phyloP scores from a whole-genome alignment of 768 basidiomycete species.

The Coprinellus aureogranulatus region DNA sequence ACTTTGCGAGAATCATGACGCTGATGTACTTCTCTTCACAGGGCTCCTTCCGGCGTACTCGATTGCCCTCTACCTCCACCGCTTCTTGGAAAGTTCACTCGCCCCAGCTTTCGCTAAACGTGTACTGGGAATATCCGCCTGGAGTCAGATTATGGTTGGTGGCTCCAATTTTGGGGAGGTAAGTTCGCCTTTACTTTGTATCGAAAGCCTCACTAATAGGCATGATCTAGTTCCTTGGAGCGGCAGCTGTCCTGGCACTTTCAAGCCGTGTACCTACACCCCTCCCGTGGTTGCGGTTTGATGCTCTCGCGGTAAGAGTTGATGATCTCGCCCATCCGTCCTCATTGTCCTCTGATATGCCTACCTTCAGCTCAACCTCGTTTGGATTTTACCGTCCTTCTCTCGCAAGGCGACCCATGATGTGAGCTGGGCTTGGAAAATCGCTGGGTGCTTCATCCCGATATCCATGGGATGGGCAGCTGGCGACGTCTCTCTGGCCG shows the following conservation, averaged over 20 bases:
- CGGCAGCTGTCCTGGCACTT: constrained; percentile 24
- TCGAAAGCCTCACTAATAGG: no score
- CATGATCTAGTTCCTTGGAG: constrained; percentile 30
- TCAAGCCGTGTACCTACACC: constrained; percentile 29
- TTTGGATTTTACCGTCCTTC: constrained; percentile 30
- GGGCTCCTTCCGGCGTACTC: constrained; percentile 13
- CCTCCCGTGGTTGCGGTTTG: constrained; percentile 30
- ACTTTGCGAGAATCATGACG: no score
- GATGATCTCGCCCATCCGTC: no score
- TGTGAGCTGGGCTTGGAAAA: constrained; percentile 30
- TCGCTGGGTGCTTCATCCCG: constrained; percentile 30
- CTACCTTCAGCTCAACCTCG: constrained; percentile 26
- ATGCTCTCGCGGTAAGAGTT: constrained; percentile 27
- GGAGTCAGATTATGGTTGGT: constrained; percentile 34
- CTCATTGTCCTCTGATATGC: no score
- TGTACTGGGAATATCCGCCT: constrained; percentile 25
- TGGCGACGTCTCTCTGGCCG: constrained; percentile 33
- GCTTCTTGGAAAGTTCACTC: constrained; percentile 28
- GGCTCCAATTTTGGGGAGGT: constrained; percentile 35
- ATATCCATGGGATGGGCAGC: constrained; percentile 37
- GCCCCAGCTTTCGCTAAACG: constrained; percentile 30
- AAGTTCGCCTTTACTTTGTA: no score
- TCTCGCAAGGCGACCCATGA: constrained; percentile 13
- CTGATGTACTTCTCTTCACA: no score
- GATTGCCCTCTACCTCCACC: constrained; percentile 29